A percentile compares a stretch with the other conserved stretches of the same genome.
Evolutionary conservation across 2,329 filamentous ascomycete genomes (phyloP).

Genomic region (Neofusicoccum sp.): DNA sequence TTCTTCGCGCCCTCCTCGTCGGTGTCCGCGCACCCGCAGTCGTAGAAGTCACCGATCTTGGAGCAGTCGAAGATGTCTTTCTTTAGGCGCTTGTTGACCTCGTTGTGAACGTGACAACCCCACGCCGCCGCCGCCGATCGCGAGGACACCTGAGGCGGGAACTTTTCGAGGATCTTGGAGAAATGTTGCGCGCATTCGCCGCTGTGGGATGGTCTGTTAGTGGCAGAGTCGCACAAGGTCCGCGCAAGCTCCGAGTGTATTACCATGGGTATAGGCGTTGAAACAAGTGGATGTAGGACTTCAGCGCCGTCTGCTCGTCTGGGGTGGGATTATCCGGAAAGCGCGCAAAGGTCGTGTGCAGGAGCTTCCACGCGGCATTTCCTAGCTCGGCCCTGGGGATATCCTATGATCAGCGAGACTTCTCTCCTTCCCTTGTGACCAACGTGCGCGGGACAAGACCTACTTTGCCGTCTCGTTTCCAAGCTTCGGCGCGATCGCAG

Average conservation of each 20-base stretch:
- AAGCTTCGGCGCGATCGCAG: constrained; percentile 76
- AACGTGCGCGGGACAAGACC: constrained; percentile 22
- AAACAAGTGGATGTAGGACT: constrained; percentile 65
- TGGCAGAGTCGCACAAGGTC: not conserved
- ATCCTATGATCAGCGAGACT: constrained; percentile 3
- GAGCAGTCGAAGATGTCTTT: constrained; percentile 66
- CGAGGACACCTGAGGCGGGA: constrained; percentile 65
- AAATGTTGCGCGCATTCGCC: constrained; percentile 69
- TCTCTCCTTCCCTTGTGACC: not conserved
- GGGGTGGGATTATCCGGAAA: constrained; percentile 65
- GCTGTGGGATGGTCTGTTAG: constrained; percentile 36
- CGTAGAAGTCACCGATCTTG: constrained; percentile 67
- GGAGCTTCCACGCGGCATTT: constrained; percentile 66
- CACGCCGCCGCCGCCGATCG: constrained; percentile 65
- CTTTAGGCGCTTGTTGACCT: constrained; percentile 64
- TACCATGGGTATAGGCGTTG: constrained; percentile 67
- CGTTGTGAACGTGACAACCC: constrained; percentile 68
- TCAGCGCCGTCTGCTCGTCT: constrained; percentile 62
- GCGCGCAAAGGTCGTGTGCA: constrained; percentile 68
- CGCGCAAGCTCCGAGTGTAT: not conserved
- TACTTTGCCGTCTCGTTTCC: constrained; percentile 78
- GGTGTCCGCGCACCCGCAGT: constrained; percentile 66
- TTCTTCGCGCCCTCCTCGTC: constrained; percentile 29
- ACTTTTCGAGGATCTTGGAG: constrained; percentile 61
- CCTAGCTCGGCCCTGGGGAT: constrained; percentile 61